A percentile compares a stretch with the other conserved stretches of the same genome.
Conservation (phyloP, 2,329 filamentous ascomycete genomes). For the Neofusicoccum parvum region DNA sequence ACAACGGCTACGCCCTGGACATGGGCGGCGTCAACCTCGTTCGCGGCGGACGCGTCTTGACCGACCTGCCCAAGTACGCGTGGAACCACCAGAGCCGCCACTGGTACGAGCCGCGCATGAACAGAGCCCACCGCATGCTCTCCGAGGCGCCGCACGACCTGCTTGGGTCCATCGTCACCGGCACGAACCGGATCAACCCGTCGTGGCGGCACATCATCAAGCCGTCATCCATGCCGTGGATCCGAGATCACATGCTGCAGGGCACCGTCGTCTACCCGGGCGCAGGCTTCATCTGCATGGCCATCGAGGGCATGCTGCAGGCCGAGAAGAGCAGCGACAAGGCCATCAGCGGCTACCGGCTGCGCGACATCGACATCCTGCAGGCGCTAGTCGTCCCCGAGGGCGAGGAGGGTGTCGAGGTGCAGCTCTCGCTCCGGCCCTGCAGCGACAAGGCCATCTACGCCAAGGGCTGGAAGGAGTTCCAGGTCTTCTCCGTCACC, state of each 20-base stretch:
- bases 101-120: conserved; percentile 25
- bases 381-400: background rate
- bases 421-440: background rate
- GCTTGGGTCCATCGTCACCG: conserved; percentile 30
- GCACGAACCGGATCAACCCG: conserved; percentile 22
- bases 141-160: conserved; percentile 23
- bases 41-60: conserved; percentile 20
- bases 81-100: conserved; percentile 31
- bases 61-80: conserved; percentile 29
- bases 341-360: background rate
- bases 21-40: conserved; percentile 28
- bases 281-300: conserved; percentile 35
- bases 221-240: conserved; percentile 29
- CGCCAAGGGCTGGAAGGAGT: conserved; percentile 1
- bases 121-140: background rate
- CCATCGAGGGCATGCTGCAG: conserved; percentile 29
- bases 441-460: background rate
- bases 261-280: conserved; percentile 32
- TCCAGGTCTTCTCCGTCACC: conserved; percentile 5
- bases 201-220: conserved; percentile 26
- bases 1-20: conserved; percentile 24
- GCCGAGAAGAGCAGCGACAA: background rate
- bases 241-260: conserved; percentile 29
- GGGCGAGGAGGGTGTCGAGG: background rate
- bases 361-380: conserved; percentile 1